Evolutionary conservation across 306 rosid species (phyloP).

Genomic region (Senna tora): DNA sequence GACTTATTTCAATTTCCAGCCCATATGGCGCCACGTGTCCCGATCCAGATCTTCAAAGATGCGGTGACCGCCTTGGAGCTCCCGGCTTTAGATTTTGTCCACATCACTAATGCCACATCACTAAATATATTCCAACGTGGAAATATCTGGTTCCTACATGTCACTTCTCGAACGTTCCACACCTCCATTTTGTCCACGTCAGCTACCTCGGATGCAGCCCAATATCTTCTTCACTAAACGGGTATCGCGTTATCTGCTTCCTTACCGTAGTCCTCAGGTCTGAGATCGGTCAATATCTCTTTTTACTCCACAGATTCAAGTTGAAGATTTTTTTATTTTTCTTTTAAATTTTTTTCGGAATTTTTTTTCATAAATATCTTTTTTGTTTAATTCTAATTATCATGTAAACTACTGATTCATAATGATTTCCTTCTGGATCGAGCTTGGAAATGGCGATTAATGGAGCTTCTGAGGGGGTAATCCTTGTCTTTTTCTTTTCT

Average conservation of each 20-base stretch:
- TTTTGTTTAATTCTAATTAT: not conserved
- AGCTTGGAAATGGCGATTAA: conserved; percentile 52
- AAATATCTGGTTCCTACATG: conserved; percentile 67
- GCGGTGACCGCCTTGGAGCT: conserved; percentile 34
- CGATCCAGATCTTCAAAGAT: conserved; percentile 39
- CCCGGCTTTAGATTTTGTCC: conserved; percentile 68
- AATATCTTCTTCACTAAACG: conserved; percentile 40
- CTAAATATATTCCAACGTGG: conserved; percentile 41
- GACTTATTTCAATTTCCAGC: not conserved
- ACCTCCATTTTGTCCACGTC: conserved; percentile 65
- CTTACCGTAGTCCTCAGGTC: conserved; percentile 10
- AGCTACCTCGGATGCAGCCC: conserved; percentile 24
- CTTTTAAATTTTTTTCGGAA: not conserved
- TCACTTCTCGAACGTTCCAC: conserved; percentile 43
- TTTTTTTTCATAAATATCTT: conserved; percentile 9
- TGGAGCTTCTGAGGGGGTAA: conserved; percentile 49
- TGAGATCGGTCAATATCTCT: conserved; percentile 43
- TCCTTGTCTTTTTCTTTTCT: not conserved
- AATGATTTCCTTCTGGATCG: conserved; percentile 48
- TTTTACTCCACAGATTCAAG: not conserved
- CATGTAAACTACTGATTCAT: not conserved
- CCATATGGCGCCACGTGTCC: conserved; percentile 48
- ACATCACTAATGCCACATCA: conserved; percentile 39
- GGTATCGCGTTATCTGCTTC: conserved; percentile 43
- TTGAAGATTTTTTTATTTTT: not conserved